These are phyloP conservation scores for Trichoderma polysporum DNA, from an alignment of 2,329 filamentous ascomycete species.

Conservation along the genomic window DNA sequence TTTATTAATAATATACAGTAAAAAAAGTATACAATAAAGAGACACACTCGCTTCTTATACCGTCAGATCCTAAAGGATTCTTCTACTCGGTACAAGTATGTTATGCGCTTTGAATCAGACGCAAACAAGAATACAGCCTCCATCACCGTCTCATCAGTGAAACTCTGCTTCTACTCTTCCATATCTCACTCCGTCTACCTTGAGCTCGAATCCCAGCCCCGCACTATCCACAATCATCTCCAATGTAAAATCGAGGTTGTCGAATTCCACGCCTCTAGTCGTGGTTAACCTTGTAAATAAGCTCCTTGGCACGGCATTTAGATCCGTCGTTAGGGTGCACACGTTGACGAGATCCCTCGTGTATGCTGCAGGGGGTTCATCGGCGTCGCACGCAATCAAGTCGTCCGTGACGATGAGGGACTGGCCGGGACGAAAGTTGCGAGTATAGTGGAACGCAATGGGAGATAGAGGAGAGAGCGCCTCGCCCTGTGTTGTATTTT, in stretches of 20 bases:
- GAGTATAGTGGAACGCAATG: slow-evolving; percentile 81
- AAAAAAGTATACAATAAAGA: no score
- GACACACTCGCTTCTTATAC: no score
- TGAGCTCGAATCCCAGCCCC: slow-evolving; percentile 72
- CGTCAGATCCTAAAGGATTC: not conserved
- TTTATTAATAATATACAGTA: no score
- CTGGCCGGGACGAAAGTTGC: slow-evolving; percentile 78
- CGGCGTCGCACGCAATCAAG: slow-evolving; percentile 71
- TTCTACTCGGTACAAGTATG: not conserved
- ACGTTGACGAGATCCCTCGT: slow-evolving; percentile 66
- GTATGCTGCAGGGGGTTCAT: slow-evolving; percentile 62
- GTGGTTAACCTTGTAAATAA: slow-evolving; percentile 75
- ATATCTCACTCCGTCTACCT: slow-evolving; percentile 75
- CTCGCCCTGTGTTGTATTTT: slow-evolving; percentile 58
- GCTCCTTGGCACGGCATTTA: slow-evolving; percentile 70
- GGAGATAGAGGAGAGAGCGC: slow-evolving; percentile 71
- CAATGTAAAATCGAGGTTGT: slow-evolving; percentile 77
- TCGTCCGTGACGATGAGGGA: slow-evolving; percentile 78
- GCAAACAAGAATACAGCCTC: not conserved
- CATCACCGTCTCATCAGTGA: slow-evolving; percentile 45
- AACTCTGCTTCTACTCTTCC: slow-evolving; percentile 77
- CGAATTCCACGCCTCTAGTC: slow-evolving; percentile 76
- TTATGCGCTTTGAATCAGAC: not conserved
- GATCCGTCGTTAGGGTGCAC: slow-evolving; percentile 77
- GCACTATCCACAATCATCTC: slow-evolving; percentile 82